Evolutionary conservation across 179 eudicot species (phyloP), one percentile per base, ranked within the genome.

Genomic region (Silene noctiflora): DNA sequence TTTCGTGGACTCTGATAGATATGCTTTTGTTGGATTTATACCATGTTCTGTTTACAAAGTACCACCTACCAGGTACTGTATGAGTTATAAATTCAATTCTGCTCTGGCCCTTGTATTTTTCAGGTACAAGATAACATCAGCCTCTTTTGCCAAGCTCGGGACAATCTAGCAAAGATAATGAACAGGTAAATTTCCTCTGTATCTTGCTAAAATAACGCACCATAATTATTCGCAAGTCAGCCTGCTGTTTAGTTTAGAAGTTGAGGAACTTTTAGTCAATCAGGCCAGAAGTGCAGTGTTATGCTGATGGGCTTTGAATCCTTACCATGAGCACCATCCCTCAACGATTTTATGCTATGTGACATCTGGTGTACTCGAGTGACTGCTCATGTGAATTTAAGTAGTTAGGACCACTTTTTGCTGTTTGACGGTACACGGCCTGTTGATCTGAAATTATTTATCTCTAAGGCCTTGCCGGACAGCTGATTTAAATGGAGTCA

Each of bases 141-240:
- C 82, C 91, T 92, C 77, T 87, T 94, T 72, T 86, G 86, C 84
- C 95, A 92, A 81, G 93, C 92, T 66, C 89, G 91, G 31, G 87
- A 86, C n/a, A 94, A 91, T 83, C 84, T 94, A 69, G 53, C 82
- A 19, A 80, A 87, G 67, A 82, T 94, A 75, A 63, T 92, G 86
- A 92, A 92, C 72, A 93, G 90, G 98, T 92, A 91, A 42, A 19
- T 20, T 44, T 69, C 72, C 10, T 39, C 21, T 13, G 9, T 67
- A 46, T 24, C 67, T 62, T 22, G 10, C 12, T 62, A 21, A 62
- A 12, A 67, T 35, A 20, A 69, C 19, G 51, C 51, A 67, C 25
- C 6, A 4, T 46, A 65, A 10, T 69, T 69, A 9, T 9, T 22
- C 27, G 6, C 14, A 20, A 4, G 17, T 68, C 29, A 24, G 19